phyloP scores from a whole-genome alignment of 257 asterid species.

The Nicotiana paniculata region DNA sequence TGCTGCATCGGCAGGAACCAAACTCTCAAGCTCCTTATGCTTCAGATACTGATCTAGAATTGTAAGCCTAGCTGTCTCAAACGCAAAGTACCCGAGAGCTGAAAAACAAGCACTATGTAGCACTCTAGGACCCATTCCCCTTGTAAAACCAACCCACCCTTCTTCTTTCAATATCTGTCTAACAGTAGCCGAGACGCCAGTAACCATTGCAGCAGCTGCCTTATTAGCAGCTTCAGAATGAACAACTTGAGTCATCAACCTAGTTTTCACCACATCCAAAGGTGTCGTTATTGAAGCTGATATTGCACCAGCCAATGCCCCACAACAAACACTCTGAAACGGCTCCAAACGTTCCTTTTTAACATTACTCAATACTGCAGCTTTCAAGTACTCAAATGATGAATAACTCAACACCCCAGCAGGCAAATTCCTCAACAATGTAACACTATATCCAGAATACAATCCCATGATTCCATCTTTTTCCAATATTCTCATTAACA shows the following conservation, averaged over 20 bases:
- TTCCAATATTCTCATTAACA: conserved; percentile 64
- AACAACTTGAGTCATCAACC: conserved; percentile 84
- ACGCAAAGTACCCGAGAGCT: conserved; percentile 91
- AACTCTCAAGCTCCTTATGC: conserved; percentile 52
- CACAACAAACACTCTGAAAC: conserved; percentile 79
- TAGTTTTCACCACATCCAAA: conserved; percentile 90
- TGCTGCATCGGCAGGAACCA: conserved; percentile 20
- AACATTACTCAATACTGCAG: conserved; percentile 60
- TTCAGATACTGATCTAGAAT: conserved; percentile 59
- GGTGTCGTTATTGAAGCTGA: conserved; percentile 94
- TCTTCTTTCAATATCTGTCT: conserved; percentile 82
- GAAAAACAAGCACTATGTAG: conserved; percentile 90
- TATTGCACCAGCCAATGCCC: conserved; percentile 95
- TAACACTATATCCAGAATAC: conserved; percentile 91
- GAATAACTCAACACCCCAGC: conserved; percentile 97
- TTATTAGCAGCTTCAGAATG: conserved; percentile 59
- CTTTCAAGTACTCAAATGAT: conserved; percentile 85
- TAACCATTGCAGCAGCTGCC: conserved; percentile 55
- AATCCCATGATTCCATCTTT: conserved; percentile 88
- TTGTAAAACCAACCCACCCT: conserved; percentile 90
- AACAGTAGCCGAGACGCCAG: conserved; percentile 52
- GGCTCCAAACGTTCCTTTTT: conserved; percentile 59
- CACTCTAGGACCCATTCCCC: conserved; percentile 96
- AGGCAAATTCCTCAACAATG: conserved; percentile 85
- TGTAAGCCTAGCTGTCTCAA: conserved; percentile 86